Conservation (phyloP, 352 stramenopile species). For the Pythium phragmitis region DNA sequence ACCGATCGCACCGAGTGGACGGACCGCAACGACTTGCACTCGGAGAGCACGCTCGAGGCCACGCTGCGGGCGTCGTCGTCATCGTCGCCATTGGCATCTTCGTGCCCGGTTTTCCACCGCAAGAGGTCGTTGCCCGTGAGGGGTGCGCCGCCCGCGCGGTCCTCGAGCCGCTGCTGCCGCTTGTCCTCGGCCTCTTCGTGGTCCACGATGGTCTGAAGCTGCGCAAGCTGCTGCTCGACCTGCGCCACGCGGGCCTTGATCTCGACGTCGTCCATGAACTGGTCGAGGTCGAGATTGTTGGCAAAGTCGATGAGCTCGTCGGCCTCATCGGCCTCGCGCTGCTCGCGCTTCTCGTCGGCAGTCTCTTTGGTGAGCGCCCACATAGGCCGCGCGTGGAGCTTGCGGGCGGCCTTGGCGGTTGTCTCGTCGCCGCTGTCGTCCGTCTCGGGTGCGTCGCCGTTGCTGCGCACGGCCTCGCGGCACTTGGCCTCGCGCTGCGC, state of each 20-base stretch:
- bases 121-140: conserved; percentile 58
- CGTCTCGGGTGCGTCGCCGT: conserved; percentile 19
- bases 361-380: conserved; percentile 91
- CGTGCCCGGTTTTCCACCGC: conserved; percentile 32
- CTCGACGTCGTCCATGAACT: conserved; percentile 93
- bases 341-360: conserved; percentile 73
- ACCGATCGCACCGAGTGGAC: conserved; percentile 84
- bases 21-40: conserved; percentile 86
- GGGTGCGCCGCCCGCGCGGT: conserved; percentile 32
- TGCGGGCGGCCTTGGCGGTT: conserved; percentile 25
- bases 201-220: conserved; percentile 84
- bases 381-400: conserved; percentile 59
- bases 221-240: conserved; percentile 89
- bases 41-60: conserved; percentile 72
- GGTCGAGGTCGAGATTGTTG: conserved; percentile 92
- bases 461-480: conserved; percentile 56
- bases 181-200: conserved; percentile 80
- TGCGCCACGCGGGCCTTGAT: conserved; percentile 78
- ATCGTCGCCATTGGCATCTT: conserved; percentile 24
- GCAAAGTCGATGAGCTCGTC: conserved; percentile 94
- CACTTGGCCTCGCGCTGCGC: conserved; percentile 75
- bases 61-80: conserved; percentile 69
- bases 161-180: conserved; percentile 73
- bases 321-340: conserved; percentile 77
- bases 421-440: conserved; percentile 25